Base-by-base conservation (phyloP, 202 grass and related monocot species). In the Cymbopogon flexuosus region DNA sequence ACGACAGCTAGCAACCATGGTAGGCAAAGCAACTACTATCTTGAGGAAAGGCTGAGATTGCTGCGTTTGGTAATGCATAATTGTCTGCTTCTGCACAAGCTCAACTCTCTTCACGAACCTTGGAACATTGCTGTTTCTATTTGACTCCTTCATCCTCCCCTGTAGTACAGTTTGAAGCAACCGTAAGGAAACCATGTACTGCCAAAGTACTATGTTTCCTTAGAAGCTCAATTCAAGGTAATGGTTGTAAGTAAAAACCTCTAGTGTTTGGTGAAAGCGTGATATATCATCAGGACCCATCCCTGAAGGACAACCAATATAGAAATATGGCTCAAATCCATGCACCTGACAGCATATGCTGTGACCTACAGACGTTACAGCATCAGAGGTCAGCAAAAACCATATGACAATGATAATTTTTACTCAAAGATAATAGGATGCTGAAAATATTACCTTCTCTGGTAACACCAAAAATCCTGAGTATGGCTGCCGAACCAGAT, bases 301-400 rank as follows among this genome's bases (percentile, higher is more conserved):
- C 74, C 92, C 90, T 41, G 78, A 57, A 14, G 90, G 88, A 70
- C 92, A 99, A 46, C 83, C 67, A 27, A 99, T 88, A 61, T 98
- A 99, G 71, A 99, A 99, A 84, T 99, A 99, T 52, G 96, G 96
- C 70, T 99, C 92, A 83, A 99, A 99, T 16, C 92, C 92, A 84
- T 99, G 92, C 54, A 99, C 92, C 75, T 91, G 87, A 70, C 96
- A 99, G 87, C 96, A 99, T 43, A 99, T 72, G 80, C 96, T 95
- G 47, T 99, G 86, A 79, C 92, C 92, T 99, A 85, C 31, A 81
- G 82, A 75, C 27, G 13, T 54, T 37, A 83, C 72, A 78, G 51
- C 41, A 67, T 67, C 33, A 87, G 35, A 78, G 42, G 70, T 76
- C 27, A 80, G 52, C 36, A 79, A 74, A 66, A 75, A 19, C 10